Conservation (phyloP, 257 asterid genomes). For the Solanum corneliomulleri region DNA sequence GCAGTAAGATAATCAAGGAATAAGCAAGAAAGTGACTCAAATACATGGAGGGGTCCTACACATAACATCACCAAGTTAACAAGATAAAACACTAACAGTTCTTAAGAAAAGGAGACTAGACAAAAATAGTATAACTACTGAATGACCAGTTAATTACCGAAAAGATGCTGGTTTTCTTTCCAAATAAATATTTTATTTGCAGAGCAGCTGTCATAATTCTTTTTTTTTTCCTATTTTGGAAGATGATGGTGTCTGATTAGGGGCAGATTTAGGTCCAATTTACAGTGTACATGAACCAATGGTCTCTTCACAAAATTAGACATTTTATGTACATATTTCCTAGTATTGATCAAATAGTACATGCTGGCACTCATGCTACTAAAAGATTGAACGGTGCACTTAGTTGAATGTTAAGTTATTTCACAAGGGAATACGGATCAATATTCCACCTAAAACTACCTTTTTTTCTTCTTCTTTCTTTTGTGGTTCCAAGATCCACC, state of each 20-base stretch:
- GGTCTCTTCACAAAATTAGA: background rate
- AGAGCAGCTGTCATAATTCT: background rate
- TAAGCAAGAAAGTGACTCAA: background rate
- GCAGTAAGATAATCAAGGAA: slow-evolving; percentile 9
- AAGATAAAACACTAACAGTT: background rate
- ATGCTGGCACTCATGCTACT: background rate
- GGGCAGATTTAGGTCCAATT: background rate
- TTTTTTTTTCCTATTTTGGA: background rate
- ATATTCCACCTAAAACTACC: background rate
- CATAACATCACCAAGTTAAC: background rate
- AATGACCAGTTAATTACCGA: background rate
- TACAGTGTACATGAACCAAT: background rate
- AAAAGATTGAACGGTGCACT: background rate
- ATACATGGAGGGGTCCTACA: background rate
- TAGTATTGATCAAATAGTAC: background rate
- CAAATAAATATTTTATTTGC: background rate
- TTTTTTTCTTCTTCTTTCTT: background rate
- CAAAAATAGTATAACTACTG: background rate
- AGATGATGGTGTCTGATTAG: background rate
- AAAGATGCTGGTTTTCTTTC: background rate
- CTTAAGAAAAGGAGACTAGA: background rate
- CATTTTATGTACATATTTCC: background rate
- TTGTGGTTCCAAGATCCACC: background rate
- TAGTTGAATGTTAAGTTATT: background rate
- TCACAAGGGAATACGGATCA: background rate